phyloP scores from a whole-genome alignment of 2,329 filamentous ascomycete species.

The Herpotrichia juniperi region DNA sequence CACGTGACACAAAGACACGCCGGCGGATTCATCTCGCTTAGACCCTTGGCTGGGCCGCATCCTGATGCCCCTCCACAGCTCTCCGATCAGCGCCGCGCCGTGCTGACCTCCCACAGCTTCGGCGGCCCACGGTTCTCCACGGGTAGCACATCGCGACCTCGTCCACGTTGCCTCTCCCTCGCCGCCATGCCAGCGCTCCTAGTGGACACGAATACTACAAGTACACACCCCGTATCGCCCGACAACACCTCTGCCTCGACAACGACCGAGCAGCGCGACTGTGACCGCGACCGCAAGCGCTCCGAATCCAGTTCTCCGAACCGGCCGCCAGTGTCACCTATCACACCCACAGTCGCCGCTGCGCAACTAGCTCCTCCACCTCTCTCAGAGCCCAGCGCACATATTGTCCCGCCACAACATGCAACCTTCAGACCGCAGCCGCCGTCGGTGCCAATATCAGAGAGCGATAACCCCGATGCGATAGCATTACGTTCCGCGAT shows the following conservation, averaged over 20 bases:
- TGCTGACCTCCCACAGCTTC: conserved; percentile 9
- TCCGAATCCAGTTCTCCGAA: conserved; percentile 40
- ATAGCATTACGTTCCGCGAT: conserved; percentile 87
- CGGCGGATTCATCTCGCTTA: too few species aligned
- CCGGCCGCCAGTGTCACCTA: conserved; percentile 47
- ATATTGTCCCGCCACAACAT: conserved; percentile 32
- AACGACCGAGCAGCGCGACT: conserved; percentile 5
- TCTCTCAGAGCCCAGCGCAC: conserved; percentile 29
- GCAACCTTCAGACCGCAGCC: conserved; percentile 50
- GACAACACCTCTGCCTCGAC: not conserved
- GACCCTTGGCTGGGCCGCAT: too few species aligned
- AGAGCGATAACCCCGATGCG: conserved; percentile 76
- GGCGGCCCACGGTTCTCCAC: not conserved
- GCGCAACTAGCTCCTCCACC: conserved; percentile 41
- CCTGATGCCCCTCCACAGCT: too few species aligned
- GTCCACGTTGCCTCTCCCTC: conserved; percentile 20
- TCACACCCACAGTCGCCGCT: conserved; percentile 43
- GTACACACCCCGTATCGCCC: not conserved
- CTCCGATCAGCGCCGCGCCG: conserved; percentile 13
- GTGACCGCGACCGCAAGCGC: conserved; percentile 27
- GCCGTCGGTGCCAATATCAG: conserved; percentile 52
- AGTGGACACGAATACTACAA: conserved; percentile 19
- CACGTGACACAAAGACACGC: too few species aligned
- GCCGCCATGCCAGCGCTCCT: conserved; percentile 46
- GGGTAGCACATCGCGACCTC: not conserved